These are phyloP conservation scores for Rubus parviflorus DNA, from an alignment of 306 rosid species.

Conservation along the genomic window DNA sequence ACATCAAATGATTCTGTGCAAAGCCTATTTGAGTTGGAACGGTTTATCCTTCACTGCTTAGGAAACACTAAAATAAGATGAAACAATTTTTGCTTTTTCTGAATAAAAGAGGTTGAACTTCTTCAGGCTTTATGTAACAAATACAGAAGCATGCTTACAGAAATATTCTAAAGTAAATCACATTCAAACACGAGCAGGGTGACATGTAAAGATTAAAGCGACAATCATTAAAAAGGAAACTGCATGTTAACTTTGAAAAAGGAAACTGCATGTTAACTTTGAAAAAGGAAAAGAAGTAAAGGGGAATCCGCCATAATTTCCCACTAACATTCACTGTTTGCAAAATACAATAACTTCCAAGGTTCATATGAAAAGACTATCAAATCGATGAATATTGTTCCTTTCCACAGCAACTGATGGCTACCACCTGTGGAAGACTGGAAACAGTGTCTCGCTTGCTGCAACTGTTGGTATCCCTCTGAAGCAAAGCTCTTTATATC, in stretches of 20 bases:
- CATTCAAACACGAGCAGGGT: background rate
- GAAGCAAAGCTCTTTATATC: conserved; percentile 18
- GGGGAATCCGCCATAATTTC: conserved; percentile 19
- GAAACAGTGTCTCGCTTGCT: conserved; percentile 9
- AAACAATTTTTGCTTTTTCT: background rate
- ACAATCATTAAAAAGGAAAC: background rate
- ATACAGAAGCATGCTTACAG: background rate
- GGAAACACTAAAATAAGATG: background rate
- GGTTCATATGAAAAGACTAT: background rate
- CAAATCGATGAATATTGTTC: background rate
- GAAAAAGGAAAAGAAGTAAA: conserved; percentile 1
- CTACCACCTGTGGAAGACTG: background rate
- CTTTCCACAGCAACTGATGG: background rate
- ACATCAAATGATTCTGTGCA: background rate
- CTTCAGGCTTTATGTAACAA: background rate
- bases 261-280: background rate
- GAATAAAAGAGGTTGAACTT: background rate
- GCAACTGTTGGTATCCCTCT: conserved; percentile 24
- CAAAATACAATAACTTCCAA: background rate
- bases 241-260: background rate
- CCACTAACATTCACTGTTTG: background rate
- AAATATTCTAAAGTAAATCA: background rate
- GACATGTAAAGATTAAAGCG: conserved; percentile 17
- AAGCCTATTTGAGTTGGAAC: background rate
- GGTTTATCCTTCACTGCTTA: background rate